Evolutionary conservation across 139 green algal species (phyloP), one percentile per base, ranked within the genome.

Genomic region (Monoraphidium neglectum): DNA sequence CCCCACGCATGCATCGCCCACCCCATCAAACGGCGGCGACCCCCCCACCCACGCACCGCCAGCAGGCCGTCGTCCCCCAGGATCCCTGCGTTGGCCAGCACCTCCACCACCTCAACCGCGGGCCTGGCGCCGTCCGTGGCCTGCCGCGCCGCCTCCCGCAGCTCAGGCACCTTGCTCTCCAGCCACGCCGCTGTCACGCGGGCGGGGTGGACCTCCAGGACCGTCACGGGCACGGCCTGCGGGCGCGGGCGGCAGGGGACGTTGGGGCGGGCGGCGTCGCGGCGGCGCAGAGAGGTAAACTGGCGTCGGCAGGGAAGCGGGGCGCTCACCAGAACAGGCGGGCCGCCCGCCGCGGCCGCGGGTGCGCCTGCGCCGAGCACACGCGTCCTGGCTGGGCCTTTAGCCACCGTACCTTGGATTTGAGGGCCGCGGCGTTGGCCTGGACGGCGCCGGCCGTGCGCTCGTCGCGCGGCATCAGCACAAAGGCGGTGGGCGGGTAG

Each of bases 381-480:
- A 37, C 13, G 23, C 18, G 24, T 32, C 15, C 24, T 33, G 21
- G n/a, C 10, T 3, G 3, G 5, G 16, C 30, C 18, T 43, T 18
- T 5, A 68, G 30, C 15, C 35, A 51, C 0, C 69, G 51, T 62
- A 86, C 84, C 78, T 68, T 53, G 1, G 54, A 49, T 21, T 72
- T 54, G 18, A 87, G 36, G 35, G 71, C 57, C 49, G 37, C 24
- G 26, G 91, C 64, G 40, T 86, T 70, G 13, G 43, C 30, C 8
- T n/a, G n/a, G 21, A 93, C 82, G 28, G 70, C 37, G 12, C 30
- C 36, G 1, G 70, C 74, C 1, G 75, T 88, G 36, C 63, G 68
- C 15, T 54, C 36, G 76, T 93, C 87, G 0, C 80, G 77, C 5
- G 83, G 72, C 90, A 94, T 94, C 80, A 93, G 86, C 28, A 91